Percentiles rank a stretch among this genome's conserved stretches.
These are phyloP conservation scores for Eucalyptus curtisii DNA, from an alignment of 345 rosid genomes.

Conservation along the genomic window DNA sequence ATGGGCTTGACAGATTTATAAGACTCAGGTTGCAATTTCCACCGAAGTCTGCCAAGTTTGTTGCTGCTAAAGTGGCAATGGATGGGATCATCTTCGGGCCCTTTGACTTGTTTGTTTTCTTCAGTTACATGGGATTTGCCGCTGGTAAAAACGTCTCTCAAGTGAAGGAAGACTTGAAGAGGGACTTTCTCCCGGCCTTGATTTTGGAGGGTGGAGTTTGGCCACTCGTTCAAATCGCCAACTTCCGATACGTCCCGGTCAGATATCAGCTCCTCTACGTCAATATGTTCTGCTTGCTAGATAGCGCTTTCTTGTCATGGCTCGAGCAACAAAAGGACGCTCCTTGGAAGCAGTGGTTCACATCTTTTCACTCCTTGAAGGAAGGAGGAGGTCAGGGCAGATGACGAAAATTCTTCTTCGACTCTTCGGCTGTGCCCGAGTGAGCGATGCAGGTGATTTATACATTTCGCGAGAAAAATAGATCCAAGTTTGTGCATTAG, in stretches of 20 bases:
- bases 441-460: not conserved
- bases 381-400: constrained; percentile 39
- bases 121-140: constrained; percentile 83
- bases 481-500: not conserved
- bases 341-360: constrained; percentile 88
- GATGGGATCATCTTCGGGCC: constrained; percentile 91
- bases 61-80: constrained; percentile 80
- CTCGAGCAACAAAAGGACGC: constrained; percentile 91
- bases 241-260: constrained; percentile 77
- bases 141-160: constrained; percentile 48
- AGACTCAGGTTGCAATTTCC: constrained; percentile 43
- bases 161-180: constrained; percentile 79
- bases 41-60: constrained; percentile 61
- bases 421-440: not conserved
- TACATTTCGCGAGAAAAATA: not conserved
- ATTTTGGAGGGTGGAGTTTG: constrained; percentile 75
- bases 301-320: constrained; percentile 86
- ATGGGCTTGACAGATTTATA: constrained; percentile 68
- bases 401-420: constrained; percentile 5
- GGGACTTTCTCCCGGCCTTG: constrained; percentile 92
- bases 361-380: constrained; percentile 32
- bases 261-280: constrained; percentile 85
- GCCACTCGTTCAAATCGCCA: constrained; percentile 79
- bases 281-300: constrained; percentile 78
- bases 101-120: constrained; percentile 66